Evolutionary conservation across 192 early-diverging fungal genomes (phyloP).

Genomic region (Backusella luteola): DNA sequence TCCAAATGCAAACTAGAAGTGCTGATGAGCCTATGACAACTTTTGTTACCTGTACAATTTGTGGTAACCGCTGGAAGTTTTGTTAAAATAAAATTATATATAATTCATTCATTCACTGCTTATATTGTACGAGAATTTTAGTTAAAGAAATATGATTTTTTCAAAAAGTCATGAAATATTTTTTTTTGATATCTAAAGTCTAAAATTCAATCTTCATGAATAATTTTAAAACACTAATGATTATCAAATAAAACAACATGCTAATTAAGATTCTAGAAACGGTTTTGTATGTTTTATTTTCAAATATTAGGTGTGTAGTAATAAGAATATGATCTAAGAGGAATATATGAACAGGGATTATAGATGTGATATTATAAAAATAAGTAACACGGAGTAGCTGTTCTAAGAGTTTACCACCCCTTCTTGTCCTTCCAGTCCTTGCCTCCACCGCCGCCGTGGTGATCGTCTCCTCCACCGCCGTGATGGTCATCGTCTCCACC

Average conservation of each 20-base stretch:
- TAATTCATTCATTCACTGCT: neutral
- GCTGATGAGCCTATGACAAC: slow-evolving; percentile 99
- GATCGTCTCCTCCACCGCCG: neutral
- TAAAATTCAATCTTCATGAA: too few relatives aligned
- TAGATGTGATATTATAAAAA: neutral
- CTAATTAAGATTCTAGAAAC: neutral
- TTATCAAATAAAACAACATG: too few relatives aligned
- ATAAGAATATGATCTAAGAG: neutral
- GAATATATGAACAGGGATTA: slow-evolving; percentile 9
- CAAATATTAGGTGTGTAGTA: neutral
- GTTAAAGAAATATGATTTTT: neutral
- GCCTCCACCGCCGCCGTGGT: neutral
- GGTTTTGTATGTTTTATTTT: neutral
- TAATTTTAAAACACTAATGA: too few relatives aligned
- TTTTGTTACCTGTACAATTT: slow-evolving; percentile 89
- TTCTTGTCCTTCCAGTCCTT: neutral
- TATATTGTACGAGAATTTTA: neutral
- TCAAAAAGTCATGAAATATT: too few relatives aligned
- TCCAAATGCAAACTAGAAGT: slow-evolving; percentile 82
- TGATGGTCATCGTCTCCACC: neutral
- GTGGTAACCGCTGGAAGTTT: slow-evolving; percentile 84
- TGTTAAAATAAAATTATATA: slow-evolving; percentile 7
- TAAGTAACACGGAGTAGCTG: neutral
- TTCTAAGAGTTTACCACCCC: neutral
- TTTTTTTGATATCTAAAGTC: too few relatives aligned